Conservation (phyloP, 805 yeast genomes). For the Yamadazyma scolyti region DNA sequence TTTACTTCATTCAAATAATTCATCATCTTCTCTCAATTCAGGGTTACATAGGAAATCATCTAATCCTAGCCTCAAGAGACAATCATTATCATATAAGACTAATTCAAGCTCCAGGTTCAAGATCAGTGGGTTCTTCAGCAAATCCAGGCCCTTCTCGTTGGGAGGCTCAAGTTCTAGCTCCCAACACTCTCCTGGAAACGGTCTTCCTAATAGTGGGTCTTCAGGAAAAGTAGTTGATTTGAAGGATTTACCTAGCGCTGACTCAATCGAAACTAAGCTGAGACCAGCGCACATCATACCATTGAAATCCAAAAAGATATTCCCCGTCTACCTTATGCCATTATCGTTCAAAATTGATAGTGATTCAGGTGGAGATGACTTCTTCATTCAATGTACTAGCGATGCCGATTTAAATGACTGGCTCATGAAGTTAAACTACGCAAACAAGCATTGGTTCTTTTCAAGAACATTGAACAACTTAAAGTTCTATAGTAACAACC, state of each 20-base stretch:
- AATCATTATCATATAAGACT: constrained; percentile 37
- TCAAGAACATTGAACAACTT: constrained; percentile 33
- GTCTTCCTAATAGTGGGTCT: too few species aligned
- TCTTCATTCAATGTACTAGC: constrained; percentile 61
- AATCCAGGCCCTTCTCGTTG: constrained; percentile 54
- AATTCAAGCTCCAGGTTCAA: constrained; percentile 42
- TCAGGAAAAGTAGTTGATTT: constrained; percentile 46
- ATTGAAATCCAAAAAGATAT: constrained; percentile 43
- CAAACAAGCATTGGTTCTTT: constrained; percentile 54
- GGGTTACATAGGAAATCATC: constrained; percentile 27
- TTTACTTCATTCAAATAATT: constrained; percentile 2
- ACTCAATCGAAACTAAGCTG: constrained; percentile 35
- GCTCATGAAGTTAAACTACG: constrained; percentile 50
- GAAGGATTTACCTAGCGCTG: constrained; percentile 57
- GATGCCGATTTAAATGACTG: constrained; percentile 69
- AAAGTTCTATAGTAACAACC: constrained; percentile 14
- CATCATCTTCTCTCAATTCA: constrained; percentile 1
- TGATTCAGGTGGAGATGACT: constrained; percentile 44
- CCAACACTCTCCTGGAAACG: constrained; percentile 8
- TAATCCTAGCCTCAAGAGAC: constrained; percentile 28
- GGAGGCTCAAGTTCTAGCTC: constrained; percentile 13
- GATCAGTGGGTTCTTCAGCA: constrained; percentile 55
- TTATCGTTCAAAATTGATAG: constrained; percentile 47
- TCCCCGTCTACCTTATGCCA: constrained; percentile 51
- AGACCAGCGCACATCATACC: constrained; percentile 51